phyloP scores from a whole-genome alignment of 176 grass and related monocot species.

The Musa itinerans region DNA sequence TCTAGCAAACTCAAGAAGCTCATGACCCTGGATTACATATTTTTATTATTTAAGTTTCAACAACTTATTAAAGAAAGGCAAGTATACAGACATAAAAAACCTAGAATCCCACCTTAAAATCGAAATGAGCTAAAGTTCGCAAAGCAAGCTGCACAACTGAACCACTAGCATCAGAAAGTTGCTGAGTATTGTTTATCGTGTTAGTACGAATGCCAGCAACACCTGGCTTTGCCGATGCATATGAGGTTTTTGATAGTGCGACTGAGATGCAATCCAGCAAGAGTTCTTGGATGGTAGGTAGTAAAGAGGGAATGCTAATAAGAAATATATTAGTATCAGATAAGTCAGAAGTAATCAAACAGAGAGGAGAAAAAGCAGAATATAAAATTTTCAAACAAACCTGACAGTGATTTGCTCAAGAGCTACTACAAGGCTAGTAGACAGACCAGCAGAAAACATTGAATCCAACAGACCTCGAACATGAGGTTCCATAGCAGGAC shows the following conservation, averaged over 20 bases:
- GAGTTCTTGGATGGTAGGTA: conserved; percentile 78
- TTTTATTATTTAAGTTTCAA: conserved; percentile 7
- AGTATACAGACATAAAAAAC: background rate
- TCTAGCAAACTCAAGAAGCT: conserved; percentile 88
- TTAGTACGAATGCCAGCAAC: conserved; percentile 36
- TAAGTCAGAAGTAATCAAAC: background rate
- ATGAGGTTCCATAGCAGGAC: conserved; percentile 88
- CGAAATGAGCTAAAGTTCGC: conserved; percentile 67
- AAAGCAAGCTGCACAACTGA: conserved; percentile 79
- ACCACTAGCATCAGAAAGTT: conserved; percentile 55
- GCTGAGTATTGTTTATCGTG: conserved; percentile 47
- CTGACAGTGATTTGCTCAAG: conserved; percentile 69
- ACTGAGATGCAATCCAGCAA: conserved; percentile 77
- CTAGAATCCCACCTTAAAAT: conserved; percentile 65
- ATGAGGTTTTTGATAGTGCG: conserved; percentile 68
- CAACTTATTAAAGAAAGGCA: background rate
- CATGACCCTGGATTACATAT: conserved; percentile 74
- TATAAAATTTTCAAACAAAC: conserved; percentile 25
- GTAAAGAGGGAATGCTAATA: conserved; percentile 73
- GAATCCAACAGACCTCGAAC: conserved; percentile 77
- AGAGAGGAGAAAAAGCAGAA: background rate
- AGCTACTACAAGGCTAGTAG: conserved; percentile 68
- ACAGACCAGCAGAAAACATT: conserved; percentile 84
- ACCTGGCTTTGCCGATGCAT: conserved; percentile 31
- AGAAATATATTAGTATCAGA: conserved; percentile 19